Evolutionary conservation across 2,329 filamentous ascomycete genomes (phyloP), one percentile per base, ranked within the genome.

Genomic region (Bimuria novae-zelandiae): DNA sequence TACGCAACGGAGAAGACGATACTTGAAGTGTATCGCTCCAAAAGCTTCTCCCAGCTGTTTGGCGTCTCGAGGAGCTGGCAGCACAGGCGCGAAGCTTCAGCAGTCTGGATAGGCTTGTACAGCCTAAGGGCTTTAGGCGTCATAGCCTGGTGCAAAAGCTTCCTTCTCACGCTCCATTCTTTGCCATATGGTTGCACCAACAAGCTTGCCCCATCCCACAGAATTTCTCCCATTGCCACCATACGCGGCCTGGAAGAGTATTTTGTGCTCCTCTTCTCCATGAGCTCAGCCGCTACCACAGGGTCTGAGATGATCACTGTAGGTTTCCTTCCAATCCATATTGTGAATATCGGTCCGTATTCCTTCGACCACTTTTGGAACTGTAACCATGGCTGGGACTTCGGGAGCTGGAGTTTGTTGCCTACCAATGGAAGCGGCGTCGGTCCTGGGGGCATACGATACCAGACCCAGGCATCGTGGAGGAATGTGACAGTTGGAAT

Each of bases 1-100:
- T 82, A 83, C 4, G 79, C 74, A 3, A 82, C 77, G 4, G 75
- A 79, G 55, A 82, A 80, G 5, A 81, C 79, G 27, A 82, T 72
- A 55, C 76, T 79, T 1, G 76, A 75, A 0, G 79, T 79, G 56
- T 79, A 82, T 0, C 77, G 71, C 58, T 81, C 76, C 21, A 81
- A 71, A 16, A 76, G 69, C 43, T 76, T 74, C 55, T 79, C 78
- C 69, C 79, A 82, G 21, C 73, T 72, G 1, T 57, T 50, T 0
- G 77, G 72, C 4, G 67, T 68, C 3, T 65, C 51, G 11, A 82
- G 63, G 5, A 82, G 64, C 6, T 78, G 73, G 51, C 60, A 68
- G 46, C 76, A 74, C 3, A 82, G 56, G n/a, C 79, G 71, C 7
- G 70, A 73, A 17, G 79, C 77, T 56, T 82, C 79, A 6, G 80